These are phyloP conservation scores for Termitomyces sp. DNA, from an alignment of 768 basidiomycete genomes.

Conservation along the genomic window DNA sequence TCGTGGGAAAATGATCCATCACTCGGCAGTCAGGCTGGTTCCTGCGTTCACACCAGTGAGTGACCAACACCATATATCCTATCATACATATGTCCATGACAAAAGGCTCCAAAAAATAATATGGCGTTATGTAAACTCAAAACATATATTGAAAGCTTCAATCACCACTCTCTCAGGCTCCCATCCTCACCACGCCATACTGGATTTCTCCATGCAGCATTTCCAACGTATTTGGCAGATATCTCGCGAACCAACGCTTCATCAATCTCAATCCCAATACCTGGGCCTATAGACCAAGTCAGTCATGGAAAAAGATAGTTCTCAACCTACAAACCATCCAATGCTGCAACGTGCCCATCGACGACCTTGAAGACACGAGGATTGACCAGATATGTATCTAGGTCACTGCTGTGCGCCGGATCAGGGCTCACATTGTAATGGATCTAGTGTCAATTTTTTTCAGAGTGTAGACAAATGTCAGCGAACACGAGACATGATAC, in stretches of 20 bases:
- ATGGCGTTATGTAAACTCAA: not conserved
- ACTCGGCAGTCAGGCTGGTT: not conserved
- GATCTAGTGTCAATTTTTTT: conserved; percentile 36
- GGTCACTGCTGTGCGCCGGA: conserved; percentile 37
- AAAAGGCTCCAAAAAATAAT: too few species aligned
- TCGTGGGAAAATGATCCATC: conserved; percentile 15
- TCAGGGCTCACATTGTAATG: conserved; percentile 54
- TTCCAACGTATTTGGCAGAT: conserved; percentile 30
- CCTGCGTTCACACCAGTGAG: too few species aligned
- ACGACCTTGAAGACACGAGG: conserved; percentile 49
- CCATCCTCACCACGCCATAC: conserved; percentile 56
- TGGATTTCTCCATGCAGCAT: conserved; percentile 49
- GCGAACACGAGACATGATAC: not conserved
- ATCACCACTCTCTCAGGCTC: conserved; percentile 50
- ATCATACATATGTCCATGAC: not conserved
- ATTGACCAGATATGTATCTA: conserved; percentile 56
- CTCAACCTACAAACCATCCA: conserved; percentile 28
- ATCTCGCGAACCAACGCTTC: conserved; percentile 45
- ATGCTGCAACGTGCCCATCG: conserved; percentile 45
- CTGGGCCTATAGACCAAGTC: conserved; percentile 35
- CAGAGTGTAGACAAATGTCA: not conserved
- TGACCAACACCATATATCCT: not conserved
- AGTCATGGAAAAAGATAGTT: not conserved
- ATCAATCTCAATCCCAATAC: conserved; percentile 61
- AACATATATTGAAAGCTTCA: not conserved